Evolutionary conservation across 257 asterid species (phyloP), one percentile per base, ranked within the genome.

Genomic region (Anisodus tanguticus): DNA sequence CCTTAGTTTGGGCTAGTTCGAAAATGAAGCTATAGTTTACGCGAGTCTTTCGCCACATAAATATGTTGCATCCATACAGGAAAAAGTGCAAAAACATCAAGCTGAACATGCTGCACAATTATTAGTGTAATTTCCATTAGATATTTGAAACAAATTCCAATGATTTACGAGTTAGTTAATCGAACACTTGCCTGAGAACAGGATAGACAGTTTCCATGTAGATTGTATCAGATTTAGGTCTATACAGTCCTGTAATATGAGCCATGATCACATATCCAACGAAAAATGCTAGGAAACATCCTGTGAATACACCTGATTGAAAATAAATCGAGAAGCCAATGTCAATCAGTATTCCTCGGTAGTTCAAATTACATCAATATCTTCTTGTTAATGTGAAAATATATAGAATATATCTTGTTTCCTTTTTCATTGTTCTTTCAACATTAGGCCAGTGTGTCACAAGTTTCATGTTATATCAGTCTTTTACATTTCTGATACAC

Each of bases 151-250:
- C 19, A 49, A 82, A 82, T 82, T 64, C 16, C 77, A n/a, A 81
- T 8, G 17, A 1, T 39, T 35, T 49, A 57, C 11, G 5, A 51
- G 58, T 31, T 31, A 7, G 13, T 26, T 51, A 31, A 47, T 13
- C 1, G 6, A 55, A 80, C 10, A 68, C 97, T 95, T 90, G 93
- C 99, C 98, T 94, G 62, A 95, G 91, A 76, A 95, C 91, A 9
- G 99, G 98, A 80, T 92, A 94, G 53, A 94, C 93, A 13, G 99
- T 95, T 90, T 94, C 97, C 99, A 94, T 95, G 91, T 95, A 95
- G 82, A 91, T 82, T 69, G 89, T 85, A 47, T 93, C 88, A 19
- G 98, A 91, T 71, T 84, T 83, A 80, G 95, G 87, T 71, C 72
- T 84, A 70, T 94, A 95, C 92, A 89, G 87, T 85, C 99, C 97